A percentile compares a stretch with the other conserved stretches of the same genome.
phyloP scores from a whole-genome alignment of 169 alveolate genomes.

The Sarcocystis neurona region DNA sequence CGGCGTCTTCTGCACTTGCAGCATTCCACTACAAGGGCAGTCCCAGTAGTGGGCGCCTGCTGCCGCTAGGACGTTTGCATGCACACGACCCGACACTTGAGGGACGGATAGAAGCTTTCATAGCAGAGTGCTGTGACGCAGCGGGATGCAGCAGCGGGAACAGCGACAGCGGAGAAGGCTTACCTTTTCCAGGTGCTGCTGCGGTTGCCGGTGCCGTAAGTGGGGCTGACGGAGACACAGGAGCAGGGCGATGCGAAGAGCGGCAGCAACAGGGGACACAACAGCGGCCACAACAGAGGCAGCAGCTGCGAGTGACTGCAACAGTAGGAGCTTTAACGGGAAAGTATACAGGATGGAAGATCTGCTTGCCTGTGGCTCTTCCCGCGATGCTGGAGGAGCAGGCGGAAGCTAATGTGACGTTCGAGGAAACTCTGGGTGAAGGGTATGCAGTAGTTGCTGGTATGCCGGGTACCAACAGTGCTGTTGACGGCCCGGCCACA shows the following conservation, averaged over 20 bases:
- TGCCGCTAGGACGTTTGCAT: background rate
- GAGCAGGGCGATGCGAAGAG: background rate
- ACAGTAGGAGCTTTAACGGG: background rate
- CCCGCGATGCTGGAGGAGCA: conserved; percentile 33
- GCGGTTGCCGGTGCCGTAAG: background rate
- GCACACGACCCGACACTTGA: conserved; percentile 20
- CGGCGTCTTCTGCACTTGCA: background rate
- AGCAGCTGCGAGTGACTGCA: background rate
- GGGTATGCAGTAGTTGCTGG: background rate
- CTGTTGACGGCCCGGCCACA: background rate
- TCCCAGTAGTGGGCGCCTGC: conserved; percentile 34
- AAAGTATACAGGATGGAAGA: conserved; percentile 24
- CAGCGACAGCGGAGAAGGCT: background rate
- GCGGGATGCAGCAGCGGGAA: background rate
- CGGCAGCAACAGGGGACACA: background rate
- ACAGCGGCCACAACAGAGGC: background rate
- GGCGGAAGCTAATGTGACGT: background rate
- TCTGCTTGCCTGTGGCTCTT: conserved; percentile 11
- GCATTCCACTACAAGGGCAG: background rate
- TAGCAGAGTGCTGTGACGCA: conserved; percentile 38
- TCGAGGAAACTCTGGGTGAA: background rate
- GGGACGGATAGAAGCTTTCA: conserved; percentile 16
- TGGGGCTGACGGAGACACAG: background rate
- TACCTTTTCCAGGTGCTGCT: background rate
- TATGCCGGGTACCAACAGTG: background rate